Base-by-base conservation (phyloP, 257 asterid species). In the Gentiana macrophylla region DNA sequence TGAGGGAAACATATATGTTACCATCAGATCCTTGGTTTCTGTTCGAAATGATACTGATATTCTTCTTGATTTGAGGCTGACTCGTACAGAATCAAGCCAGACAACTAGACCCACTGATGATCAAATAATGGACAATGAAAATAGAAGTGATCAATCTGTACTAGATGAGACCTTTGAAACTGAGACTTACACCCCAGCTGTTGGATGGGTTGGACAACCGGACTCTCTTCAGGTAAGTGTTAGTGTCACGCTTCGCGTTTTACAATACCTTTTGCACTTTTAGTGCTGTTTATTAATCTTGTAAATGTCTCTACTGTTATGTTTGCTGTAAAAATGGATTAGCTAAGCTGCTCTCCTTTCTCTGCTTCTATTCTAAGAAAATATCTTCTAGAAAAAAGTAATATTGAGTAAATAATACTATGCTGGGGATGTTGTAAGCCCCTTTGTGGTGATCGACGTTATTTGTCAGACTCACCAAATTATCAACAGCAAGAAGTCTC, bases 1-100 rank as follows among this genome's bases (percentile, higher is more conserved):
- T 67, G 97, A 83, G 66, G 91, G 86, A 55, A 81, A 85, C 69
- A 69, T 88, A 79, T 80, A 77, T 65, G 88, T 91, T 64, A 70
- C 58, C 69, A 75, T 91, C 70, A 81, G 94, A 69, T 85, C 98
- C 56, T 69, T 91, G 71, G 98, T 85, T 61, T 91, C 95, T 15
- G 86, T 91, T 72, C 88, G 77, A 62, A 91, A 91, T 67, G 71
- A 72, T 68, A 88, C 94, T 13, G 90, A 87, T 51, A 63, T 73
- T 61, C 62, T 79, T 32, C 80, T 91, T 54, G 94, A 87, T 60
- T 38, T 91, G 71, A 74, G 80, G 76, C 89, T 91, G 74, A 77
- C 70, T 60, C 86, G 64, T 24, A 70, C 64, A 65, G 59, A 65
- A 79, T 62, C 81, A 52, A 64, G 62, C 61, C 80, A 63, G 69